Evolutionary conservation across 768 basidiomycete species (phyloP).

Genomic region (Holtermannia corniformis): DNA sequence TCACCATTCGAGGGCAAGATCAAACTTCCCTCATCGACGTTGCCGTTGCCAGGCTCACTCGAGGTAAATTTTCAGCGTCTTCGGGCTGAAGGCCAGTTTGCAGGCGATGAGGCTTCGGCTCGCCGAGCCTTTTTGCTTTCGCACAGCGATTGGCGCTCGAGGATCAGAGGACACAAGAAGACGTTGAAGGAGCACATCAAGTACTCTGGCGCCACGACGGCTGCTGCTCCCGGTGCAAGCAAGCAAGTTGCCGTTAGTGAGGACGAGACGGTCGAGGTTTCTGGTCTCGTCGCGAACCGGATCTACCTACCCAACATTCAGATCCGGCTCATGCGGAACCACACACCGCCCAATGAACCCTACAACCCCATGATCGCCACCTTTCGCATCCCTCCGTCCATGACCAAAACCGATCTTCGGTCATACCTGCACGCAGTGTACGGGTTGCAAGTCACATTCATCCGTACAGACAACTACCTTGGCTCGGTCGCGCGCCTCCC

Average conservation of each 20-base stretch:
- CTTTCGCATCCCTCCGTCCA: constrained; percentile 73
- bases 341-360: constrained; percentile 61
- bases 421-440: constrained; percentile 78
- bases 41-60: constrained; percentile 11
- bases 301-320: constrained; percentile 84
- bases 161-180: constrained; percentile 15
- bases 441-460: constrained; percentile 79
- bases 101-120: constrained; percentile 19
- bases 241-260: neutral
- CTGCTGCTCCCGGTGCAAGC: no score
- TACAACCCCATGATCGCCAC: constrained; percentile 95
- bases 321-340: constrained; percentile 73
- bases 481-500: constrained; percentile 47
- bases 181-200: neutral
- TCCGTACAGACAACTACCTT: constrained; percentile 86
- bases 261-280: no score
- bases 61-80: constrained; percentile 26
- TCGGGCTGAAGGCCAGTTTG: constrained; percentile 10
- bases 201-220: neutral
- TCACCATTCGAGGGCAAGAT: constrained; percentile 15
- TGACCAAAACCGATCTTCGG: constrained; percentile 87
- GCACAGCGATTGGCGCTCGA: constrained; percentile 14
- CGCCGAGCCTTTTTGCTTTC: constrained; percentile 23
- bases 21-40: constrained; percentile 1
- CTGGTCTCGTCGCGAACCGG: constrained; percentile 57